phyloP scores from a whole-genome alignment of 805 yeast genomes.

The Komagataella populi region DNA sequence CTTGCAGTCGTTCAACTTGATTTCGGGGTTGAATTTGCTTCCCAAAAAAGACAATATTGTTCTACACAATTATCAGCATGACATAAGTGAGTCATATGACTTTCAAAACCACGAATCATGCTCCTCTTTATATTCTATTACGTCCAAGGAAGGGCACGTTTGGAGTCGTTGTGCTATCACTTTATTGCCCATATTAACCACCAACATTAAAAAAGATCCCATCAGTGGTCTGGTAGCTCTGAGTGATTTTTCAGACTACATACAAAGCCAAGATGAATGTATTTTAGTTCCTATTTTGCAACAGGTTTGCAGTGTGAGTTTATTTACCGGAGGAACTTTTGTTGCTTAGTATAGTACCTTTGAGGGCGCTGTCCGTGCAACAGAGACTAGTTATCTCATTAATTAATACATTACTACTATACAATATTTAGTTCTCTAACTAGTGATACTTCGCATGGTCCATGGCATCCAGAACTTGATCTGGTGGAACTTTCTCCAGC shows the following conservation, averaged over 20 bases:
- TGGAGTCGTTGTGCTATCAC: constrained; percentile 26
- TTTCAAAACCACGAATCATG: not conserved
- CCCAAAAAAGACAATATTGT: not conserved
- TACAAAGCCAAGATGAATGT: not conserved
- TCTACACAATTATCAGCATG: not conserved
- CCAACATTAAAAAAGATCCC: constrained; percentile 8
- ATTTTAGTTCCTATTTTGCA: not conserved
- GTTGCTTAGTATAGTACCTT: not conserved
- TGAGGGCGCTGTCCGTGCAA: not conserved
- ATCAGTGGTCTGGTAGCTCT: not conserved
- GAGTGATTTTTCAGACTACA: not conserved
- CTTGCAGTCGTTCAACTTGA: not conserved
- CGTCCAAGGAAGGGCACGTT: constrained; percentile 13
- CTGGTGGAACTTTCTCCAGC: constrained; percentile 52
- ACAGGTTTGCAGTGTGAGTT: not conserved
- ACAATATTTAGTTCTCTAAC: not conserved
- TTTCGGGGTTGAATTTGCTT: not conserved
- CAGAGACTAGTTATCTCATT: not conserved
- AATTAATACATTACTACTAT: not conserved
- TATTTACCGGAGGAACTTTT: not conserved
- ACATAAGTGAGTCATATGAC: not conserved
- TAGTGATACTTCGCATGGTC: constrained; percentile 1
- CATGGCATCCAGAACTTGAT: constrained; percentile 22
- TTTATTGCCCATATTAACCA: constrained; percentile 20
- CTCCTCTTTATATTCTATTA: constrained; percentile 1